phyloP scores from a whole-genome alignment of 768 basidiomycete genomes.

The Symmetrospora coprosmae region DNA sequence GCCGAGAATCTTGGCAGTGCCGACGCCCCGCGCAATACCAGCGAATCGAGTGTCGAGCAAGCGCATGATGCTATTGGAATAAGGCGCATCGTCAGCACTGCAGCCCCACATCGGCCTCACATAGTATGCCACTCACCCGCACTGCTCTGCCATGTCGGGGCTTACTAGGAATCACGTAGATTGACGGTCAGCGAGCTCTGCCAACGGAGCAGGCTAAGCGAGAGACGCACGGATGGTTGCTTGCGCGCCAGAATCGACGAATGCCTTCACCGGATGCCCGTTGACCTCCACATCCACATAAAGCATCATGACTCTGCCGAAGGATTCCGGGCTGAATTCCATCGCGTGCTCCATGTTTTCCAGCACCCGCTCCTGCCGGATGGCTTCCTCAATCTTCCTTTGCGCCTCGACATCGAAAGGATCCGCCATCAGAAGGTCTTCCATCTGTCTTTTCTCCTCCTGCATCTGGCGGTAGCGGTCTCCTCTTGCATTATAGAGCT shows the following conservation, averaged over 20 bases:
- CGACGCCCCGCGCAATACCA: constrained; percentile 84
- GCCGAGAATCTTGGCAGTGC: constrained; percentile 84
- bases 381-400: constrained; percentile 79
- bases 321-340: constrained; percentile 56
- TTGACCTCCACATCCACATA: constrained; percentile 92
- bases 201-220: background rate
- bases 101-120: background rate
- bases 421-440: constrained; percentile 62
- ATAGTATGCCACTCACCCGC: constrained; percentile 48
- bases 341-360: constrained; percentile 89
- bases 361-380: constrained; percentile 69
- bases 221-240: constrained; percentile 70
- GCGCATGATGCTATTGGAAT: constrained; percentile 62
- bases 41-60: constrained; percentile 72
- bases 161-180: constrained; percentile 50
- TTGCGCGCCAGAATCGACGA: constrained; percentile 96
- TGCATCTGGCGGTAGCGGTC: constrained; percentile 39
- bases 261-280: constrained; percentile 75
- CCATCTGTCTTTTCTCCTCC: constrained; percentile 45
- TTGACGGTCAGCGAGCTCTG: constrained; percentile 1
- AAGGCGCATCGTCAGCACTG: constrained; percentile 10
- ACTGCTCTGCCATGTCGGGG: constrained; percentile 77
- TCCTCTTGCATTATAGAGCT: constrained; percentile 41
- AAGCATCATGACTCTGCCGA: constrained; percentile 90
- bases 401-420: constrained; percentile 89